Conservation (phyloP, 306 rosid species). For the Dicorynia guianensis region DNA sequence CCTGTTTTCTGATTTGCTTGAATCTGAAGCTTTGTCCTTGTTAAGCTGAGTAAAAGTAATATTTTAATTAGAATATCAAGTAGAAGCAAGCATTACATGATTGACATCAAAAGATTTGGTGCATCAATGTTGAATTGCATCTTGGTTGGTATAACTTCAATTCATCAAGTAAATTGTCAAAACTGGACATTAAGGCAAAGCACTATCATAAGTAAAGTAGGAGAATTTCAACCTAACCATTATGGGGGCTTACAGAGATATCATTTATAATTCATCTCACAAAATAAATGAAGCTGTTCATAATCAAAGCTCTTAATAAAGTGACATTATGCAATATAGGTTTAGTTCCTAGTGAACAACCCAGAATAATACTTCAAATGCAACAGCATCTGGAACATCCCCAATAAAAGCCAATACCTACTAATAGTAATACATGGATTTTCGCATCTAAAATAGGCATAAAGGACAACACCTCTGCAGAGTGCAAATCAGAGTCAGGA, state of each 20-base stretch:
- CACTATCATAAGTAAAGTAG: constrained; percentile 3
- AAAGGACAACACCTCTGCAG: constrained; percentile 28
- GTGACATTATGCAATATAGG: constrained; percentile 29
- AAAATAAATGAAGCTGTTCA: neutral
- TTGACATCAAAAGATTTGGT: constrained; percentile 53
- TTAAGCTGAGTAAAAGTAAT: constrained; percentile 67
- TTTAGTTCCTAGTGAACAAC: constrained; percentile 32
- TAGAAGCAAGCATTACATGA: constrained; percentile 4
- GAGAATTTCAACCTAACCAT: constrained; percentile 18
- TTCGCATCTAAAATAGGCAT: constrained; percentile 12
- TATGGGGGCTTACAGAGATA: neutral
- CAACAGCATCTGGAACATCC: neutral
- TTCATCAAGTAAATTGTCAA: constrained; percentile 40
- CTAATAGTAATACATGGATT: neutral
- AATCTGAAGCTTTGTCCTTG: constrained; percentile 69
- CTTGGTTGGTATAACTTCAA: constrained; percentile 53
- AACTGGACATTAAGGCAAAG: constrained; percentile 20
- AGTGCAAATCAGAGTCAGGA: constrained; percentile 32
- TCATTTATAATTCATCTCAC: neutral
- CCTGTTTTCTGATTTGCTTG: constrained; percentile 86
- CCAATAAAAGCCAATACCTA: no score
- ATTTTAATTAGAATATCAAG: constrained; percentile 33
- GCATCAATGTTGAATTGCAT: constrained; percentile 32
- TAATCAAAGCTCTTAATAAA: neutral
- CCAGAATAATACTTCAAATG: neutral